These are phyloP conservation scores for Barbarea vulgaris DNA, from an alignment of 345 rosid species.

Conservation along the genomic window DNA sequence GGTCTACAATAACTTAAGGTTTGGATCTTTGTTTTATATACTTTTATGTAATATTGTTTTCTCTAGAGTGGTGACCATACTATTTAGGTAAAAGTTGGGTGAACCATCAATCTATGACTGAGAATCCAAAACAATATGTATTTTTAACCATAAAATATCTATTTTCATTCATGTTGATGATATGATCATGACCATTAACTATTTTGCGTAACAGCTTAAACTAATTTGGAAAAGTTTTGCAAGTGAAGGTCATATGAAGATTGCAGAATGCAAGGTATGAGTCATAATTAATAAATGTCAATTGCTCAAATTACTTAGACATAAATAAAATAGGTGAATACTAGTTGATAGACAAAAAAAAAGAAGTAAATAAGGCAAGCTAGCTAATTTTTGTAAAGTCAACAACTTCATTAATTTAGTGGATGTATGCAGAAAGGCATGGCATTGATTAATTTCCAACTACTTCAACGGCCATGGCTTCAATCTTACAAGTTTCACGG, in stretches of 20 bases:
- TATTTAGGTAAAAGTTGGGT: conserved; percentile 33
- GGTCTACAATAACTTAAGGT: background rate
- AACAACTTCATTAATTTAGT: conserved; percentile 20
- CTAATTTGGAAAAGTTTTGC: conserved; percentile 24
- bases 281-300: background rate
- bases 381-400: conserved; percentile 22
- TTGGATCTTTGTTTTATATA: conserved; percentile 1
- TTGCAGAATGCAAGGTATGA: conserved; percentile 8
- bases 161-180: conserved; percentile 22
- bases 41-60: background rate
- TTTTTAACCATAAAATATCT: background rate
- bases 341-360: background rate
- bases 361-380: background rate
- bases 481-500: background rate
- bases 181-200: conserved; percentile 13
- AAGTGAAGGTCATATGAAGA: conserved; percentile 19
- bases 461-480: conserved; percentile 36
- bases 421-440: conserved; percentile 12
- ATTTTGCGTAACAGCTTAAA: conserved; percentile 9
- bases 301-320: background rate
- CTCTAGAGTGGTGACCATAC: conserved; percentile 24
- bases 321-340: conserved; percentile 6
- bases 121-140: conserved; percentile 14
- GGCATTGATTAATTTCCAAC: conserved; percentile 37
- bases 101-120: conserved; percentile 36